Evolutionary conservation across 495 filamentous ascomycete genomes (phyloP).

Genomic region (Margaritispora aquatica): DNA sequence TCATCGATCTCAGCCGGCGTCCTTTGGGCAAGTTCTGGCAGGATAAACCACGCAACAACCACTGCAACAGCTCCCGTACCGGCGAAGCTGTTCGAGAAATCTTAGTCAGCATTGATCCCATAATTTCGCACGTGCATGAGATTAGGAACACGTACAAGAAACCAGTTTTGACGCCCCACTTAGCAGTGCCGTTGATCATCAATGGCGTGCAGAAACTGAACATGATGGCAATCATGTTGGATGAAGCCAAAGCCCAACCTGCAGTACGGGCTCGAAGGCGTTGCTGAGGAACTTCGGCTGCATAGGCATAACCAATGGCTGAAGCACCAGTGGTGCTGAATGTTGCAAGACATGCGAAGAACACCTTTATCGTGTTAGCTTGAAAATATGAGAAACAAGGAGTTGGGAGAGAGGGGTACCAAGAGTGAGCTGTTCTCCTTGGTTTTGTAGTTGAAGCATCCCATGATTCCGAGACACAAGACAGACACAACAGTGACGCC

Average conservation of each 20-base stretch:
- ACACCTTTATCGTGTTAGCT: slow-evolving; percentile 24
- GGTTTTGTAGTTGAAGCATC: slow-evolving; percentile 35
- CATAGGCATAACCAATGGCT: slow-evolving; percentile 33
- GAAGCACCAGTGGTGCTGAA: slow-evolving; percentile 38
- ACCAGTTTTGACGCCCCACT: slow-evolving; percentile 37
- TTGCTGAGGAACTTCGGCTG: slow-evolving; percentile 33
- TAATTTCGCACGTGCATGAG: neutral
- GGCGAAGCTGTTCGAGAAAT: slow-evolving; percentile 4
- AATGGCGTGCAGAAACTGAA: slow-evolving; percentile 38
- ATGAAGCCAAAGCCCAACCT: slow-evolving; percentile 31
- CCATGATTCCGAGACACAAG: slow-evolving; percentile 33
- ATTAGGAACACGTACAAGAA: slow-evolving; percentile 28
- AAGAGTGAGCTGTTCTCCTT: slow-evolving; percentile 28
- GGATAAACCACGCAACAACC: slow-evolving; percentile 8
- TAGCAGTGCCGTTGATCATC: slow-evolving; percentile 32
- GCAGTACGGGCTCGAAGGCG: slow-evolving; percentile 35
- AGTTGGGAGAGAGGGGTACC: slow-evolving; percentile 8
- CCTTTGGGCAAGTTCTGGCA: slow-evolving; percentile 6
- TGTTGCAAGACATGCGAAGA: slow-evolving; percentile 22
- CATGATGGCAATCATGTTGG: slow-evolving; percentile 34
- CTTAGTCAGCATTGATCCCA: neutral
- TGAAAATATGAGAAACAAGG: slow-evolving; percentile 20
- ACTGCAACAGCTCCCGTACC: slow-evolving; percentile 3
- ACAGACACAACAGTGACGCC: slow-evolving; percentile 32
- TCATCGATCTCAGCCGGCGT: slow-evolving; percentile 12